phyloP scores from a whole-genome alignment of 768 basidiomycete genomes.

The Collybiopsis luxurians region DNA sequence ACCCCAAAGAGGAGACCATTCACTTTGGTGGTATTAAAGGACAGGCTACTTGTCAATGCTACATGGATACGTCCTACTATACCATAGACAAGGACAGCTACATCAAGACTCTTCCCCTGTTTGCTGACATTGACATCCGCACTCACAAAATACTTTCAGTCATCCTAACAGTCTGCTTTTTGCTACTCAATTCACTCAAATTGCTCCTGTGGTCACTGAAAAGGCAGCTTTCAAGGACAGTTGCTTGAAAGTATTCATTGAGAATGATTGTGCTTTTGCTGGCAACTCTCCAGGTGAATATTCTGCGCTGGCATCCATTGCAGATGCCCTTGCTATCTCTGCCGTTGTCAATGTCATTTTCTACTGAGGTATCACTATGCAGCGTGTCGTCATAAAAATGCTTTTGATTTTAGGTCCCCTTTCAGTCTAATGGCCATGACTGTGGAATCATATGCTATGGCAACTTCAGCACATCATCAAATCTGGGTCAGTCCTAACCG shows the following conservation, averaged over 20 bases:
- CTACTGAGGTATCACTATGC: constrained; percentile 99
- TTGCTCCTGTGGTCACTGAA: constrained; percentile 96
- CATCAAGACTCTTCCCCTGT: too few species aligned
- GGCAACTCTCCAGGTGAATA: constrained; percentile 99
- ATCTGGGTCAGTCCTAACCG: too few species aligned
- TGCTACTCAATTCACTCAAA: constrained; percentile 98
- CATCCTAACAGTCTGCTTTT: constrained; percentile 91
- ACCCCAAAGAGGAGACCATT: constrained; percentile 96
- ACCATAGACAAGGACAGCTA: too few species aligned
- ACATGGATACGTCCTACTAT: constrained; percentile 99
- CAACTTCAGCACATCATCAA: too few species aligned
- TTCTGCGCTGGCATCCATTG: constrained; percentile 96
- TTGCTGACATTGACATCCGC: too few species aligned
- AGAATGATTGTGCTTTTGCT: constrained; percentile 89
- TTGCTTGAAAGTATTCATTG: constrained; percentile 93
- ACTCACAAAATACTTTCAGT: too few species aligned
- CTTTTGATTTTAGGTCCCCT: too few species aligned
- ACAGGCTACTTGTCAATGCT: constrained; percentile 96
- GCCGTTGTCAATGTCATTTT: constrained; percentile 97
- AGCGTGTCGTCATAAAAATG: constrained; percentile 97
- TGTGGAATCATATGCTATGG: too few species aligned
- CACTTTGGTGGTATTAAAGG: constrained; percentile 99
- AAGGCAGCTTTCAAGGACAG: constrained; percentile 99
- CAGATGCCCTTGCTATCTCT: constrained; percentile 93
- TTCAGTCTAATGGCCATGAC: too few species aligned